Percentiles rank a stretch among this genome's conserved stretches.
Conservation (phyloP, 2,329 filamentous ascomycete species). For the Biscogniauxia marginata region DNA sequence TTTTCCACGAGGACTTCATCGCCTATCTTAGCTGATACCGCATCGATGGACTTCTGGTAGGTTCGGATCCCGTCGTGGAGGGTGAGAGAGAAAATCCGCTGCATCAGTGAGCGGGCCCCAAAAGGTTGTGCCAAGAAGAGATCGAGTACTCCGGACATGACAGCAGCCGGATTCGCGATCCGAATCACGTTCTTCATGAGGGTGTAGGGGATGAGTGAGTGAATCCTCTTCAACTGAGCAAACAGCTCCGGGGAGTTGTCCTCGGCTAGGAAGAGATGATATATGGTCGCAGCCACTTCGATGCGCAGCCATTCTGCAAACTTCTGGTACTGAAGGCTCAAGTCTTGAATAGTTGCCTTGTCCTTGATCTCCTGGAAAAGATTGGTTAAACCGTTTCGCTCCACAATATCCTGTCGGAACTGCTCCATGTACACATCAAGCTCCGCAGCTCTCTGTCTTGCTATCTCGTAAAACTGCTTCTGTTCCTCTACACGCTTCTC, state of each 20-base stretch:
- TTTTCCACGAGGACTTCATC: slow-evolving; percentile 78
- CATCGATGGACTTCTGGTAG: slow-evolving; percentile 84
- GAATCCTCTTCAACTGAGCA: slow-evolving; percentile 88
- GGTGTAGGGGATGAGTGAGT: slow-evolving; percentile 90
- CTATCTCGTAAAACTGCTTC: slow-evolving; percentile 92
- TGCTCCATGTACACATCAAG: slow-evolving; percentile 98
- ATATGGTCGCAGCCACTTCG: slow-evolving; percentile 93
- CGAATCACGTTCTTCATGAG: slow-evolving; percentile 96
- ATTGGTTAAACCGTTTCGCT: slow-evolving; percentile 80
- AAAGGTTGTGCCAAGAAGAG: slow-evolving; percentile 96
- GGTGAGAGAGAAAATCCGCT: slow-evolving; percentile 90
- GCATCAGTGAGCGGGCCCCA: slow-evolving; percentile 82
- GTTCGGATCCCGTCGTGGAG: slow-evolving; percentile 85
- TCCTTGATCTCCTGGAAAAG: slow-evolving; percentile 91
- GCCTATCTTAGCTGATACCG: slow-evolving; percentile 72
- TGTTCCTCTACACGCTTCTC: slow-evolving; percentile 89
- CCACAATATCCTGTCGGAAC: slow-evolving; percentile 68
- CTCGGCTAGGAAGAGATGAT: slow-evolving; percentile 95
- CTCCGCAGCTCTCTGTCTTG: slow-evolving; percentile 82
- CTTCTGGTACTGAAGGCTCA: slow-evolving; percentile 95
- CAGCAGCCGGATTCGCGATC: slow-evolving; percentile 91
- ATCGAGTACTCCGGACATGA: slow-evolving; percentile 94
- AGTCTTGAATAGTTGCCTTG: slow-evolving; percentile 81
- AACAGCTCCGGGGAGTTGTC: slow-evolving; percentile 98
- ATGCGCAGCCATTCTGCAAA: slow-evolving; percentile 98